Conservation (phyloP, 2,329 filamentous ascomycete genomes). For the Diplocarpon mali region DNA sequence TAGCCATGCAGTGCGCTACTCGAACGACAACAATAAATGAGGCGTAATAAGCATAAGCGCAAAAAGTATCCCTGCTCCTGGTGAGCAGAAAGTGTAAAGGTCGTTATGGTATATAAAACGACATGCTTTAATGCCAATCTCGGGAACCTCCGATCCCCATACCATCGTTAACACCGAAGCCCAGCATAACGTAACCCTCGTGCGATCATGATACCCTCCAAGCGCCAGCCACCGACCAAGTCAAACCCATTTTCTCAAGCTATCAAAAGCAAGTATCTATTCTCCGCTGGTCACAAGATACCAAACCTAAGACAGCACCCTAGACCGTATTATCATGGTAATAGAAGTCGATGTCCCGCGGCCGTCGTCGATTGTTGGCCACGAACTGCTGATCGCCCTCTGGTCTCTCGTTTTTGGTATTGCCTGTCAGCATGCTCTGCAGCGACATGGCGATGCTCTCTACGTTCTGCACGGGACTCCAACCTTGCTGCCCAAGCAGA, state of each 20-base stretch:
- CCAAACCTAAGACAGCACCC: neutral
- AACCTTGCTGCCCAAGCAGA: slow-evolving; percentile 75
- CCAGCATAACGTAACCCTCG: neutral
- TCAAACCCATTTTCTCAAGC: no score
- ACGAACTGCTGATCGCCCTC: slow-evolving; percentile 88
- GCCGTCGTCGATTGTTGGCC: slow-evolving; percentile 62
- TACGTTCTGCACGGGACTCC: slow-evolving; percentile 94
- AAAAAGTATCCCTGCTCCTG: neutral
- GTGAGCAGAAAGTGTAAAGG: neutral
- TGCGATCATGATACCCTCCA: neutral
- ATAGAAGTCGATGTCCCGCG: slow-evolving; percentile 82
- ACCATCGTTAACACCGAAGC: neutral
- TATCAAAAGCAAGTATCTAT: no score
- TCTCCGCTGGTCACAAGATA: neutral
- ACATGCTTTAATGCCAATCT: slow-evolving; percentile 9
- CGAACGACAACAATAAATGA: no score
- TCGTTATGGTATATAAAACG: slow-evolving; percentile 2
- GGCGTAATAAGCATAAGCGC: no score
- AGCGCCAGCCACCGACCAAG: neutral
- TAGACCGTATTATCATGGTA: slow-evolving; percentile 79
- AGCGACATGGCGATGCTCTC: slow-evolving; percentile 96
- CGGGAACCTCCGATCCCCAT: neutral
- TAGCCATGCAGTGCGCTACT: no score
- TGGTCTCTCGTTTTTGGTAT: slow-evolving; percentile 81
- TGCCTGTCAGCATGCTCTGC: slow-evolving; percentile 96